Evolutionary conservation across 192 early-diverging fungal genomes (phyloP), one percentile per base, ranked within the genome.

Genomic region (Chytriomyces confervae): DNA sequence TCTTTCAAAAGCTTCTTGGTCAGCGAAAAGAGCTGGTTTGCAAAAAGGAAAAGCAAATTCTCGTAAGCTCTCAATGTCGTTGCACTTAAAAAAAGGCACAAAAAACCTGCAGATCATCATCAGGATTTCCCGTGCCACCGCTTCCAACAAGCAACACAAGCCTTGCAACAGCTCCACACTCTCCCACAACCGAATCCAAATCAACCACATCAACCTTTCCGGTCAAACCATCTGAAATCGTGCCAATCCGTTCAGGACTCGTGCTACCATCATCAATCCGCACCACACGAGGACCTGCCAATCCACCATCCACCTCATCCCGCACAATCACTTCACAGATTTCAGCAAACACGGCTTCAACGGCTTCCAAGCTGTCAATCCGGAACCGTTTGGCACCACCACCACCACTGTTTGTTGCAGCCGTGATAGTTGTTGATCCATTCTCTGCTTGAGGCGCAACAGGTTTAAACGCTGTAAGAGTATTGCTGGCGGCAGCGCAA

Each of bases 151-250:
- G 62, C 72, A 84, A 81, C 50, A 90, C 89, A 72, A 90, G 65
- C 80, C 84, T 84, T 16, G 96, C 98, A 57, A 98, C 75, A 80
- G 92, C 87, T 3, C 92, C 94, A 79, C 98, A 96, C 82, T 99
- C 97, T 79, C 97, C 95, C 0, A 93, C 90, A 53, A 94, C 84
- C 62, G 97, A 95, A 29, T 97, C 97, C 44, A 94, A 93, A 80
- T 97, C 96, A 93, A 73, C 16, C 75, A 77, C 47, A 85, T 69
- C 65, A 36, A 36, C 36, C 85, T 86, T 65, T 78, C 78, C 63
- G 83, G 80, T 49, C 64, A 44, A 3, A 13, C 63, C 63, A 65
- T 27, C 63, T 20, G 53, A 57, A 13, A 57, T 13, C 2, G 53
- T 57, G 20, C 53, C 53, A 13, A 57, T 20, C 53, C 53, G 69